Base-by-base conservation (phyloP, 2,329 filamentous ascomycete species). In the Talaromyces pinophilus region DNA sequence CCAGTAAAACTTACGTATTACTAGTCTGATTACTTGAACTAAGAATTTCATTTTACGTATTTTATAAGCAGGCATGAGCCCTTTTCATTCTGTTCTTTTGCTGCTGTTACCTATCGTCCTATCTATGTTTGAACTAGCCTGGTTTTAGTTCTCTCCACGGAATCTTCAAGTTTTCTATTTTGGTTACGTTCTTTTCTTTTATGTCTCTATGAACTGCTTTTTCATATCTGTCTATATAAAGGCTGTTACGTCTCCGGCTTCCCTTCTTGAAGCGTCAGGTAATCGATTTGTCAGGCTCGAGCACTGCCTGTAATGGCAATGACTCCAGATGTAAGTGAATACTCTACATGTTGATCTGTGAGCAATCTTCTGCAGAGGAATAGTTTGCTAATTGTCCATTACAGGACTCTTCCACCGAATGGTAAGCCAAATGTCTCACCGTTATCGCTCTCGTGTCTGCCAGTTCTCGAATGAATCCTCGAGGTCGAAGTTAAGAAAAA, bases 331-430 rank as follows among this genome's bases (percentile, higher is more conserved):
- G 67, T 69, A 48, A 66, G 67, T 62, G 54, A 40, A 22, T 10
- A 17, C 8, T 22, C 11, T 25, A 11, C 3, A 57, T 15, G 54
- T 22, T 57, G 10, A 38, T 15, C 11, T 38, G 54, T 57, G 54
- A 25, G 10, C 2, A 2, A 22, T 15, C 11, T 38, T 15, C 19
- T 15, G 5, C 33, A 25, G 1, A 40, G n/a, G 2, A 6, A 8
- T 33, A 3, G 33, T 25, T 25, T 22, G 54, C 54, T 57, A 15
- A 57, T 22, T 25, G 30, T 22, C 19, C 15, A 63, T 19, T 35
- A 61, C 48, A 69, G 67, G 66, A 69, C 19, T 65, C 67, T 4
- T 69, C 67, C 15, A 65, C 52, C 35, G 64, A 68, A 13, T 62
- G 65, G 67, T 69, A 40, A 67, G 67, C 52, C 50, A 22, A 40